Evolutionary conservation across 106 monocot genomes (phyloP), one percentile per base, ranked within the genome.

Genomic region (Platanthera zijinensis): DNA sequence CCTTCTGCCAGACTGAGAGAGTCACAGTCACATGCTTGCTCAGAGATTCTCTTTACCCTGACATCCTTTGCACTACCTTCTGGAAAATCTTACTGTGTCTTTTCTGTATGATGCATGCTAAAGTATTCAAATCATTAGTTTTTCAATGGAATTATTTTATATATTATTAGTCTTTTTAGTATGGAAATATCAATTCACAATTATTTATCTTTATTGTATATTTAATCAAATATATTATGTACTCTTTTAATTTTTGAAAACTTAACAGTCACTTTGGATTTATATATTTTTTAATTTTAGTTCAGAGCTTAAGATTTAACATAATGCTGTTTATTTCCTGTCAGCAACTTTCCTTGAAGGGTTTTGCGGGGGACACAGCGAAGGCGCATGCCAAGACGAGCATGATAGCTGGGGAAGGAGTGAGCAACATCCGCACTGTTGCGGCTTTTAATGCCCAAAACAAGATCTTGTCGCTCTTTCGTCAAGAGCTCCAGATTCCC

Each of bases 281-380:
- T 39, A 39, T 39, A 1, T 39, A 39, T 39, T 39, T 39, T 39
- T 39, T 1, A 39, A 39, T 39, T 39, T 39, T 39, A 39, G 39
- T 39, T 39, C 39, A 39, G 39, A 39, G 39, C 39, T 39, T 39
- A 39, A 39, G 39, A 0, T 39, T 39, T 39, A 39, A 3, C 39
- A 39, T 39, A 1, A 39, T 39, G 3, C 39, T 39, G 39, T 39
- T 39, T 39, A 39, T 39, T 39, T 66, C 11, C 66, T 32, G 30
- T 59, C 94, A 95, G 95, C 95, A 95, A 95, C 84, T 95, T 17
- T 95, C 91, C 5, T 81, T 95, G 85, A 95, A 95, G 79, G 95
- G 95, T 2, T 95, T 95, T 70, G 95, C 95, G 0, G 95, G 95
- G 52, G 95, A 95, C 87, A 95, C 95, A 9, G 95, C 95, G 9